Evolutionary conservation across 1,139 yeast species (phyloP).

Genomic region (Protomyces pachydermus): DNA sequence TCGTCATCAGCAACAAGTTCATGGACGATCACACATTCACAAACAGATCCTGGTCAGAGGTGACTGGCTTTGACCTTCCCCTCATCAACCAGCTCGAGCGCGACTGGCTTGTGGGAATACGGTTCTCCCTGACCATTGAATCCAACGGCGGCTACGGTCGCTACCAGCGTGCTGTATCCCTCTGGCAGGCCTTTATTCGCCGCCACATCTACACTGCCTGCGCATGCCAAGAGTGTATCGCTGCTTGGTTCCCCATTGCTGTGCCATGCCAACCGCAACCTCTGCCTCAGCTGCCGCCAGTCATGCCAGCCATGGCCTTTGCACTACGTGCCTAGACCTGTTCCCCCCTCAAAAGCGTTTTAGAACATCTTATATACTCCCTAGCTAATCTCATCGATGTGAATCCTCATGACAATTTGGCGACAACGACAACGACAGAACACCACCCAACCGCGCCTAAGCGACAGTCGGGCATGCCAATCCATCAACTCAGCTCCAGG

Average conservation of each 20-base stretch:
- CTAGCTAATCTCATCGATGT: not conserved
- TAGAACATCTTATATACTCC: not conserved
- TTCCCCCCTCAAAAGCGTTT: not conserved
- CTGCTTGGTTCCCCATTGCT: not conserved
- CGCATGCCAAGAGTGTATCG: not conserved
- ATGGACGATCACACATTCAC: slow-evolving; percentile 86
- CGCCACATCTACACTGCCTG: not conserved
- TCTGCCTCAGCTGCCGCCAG: not conserved
- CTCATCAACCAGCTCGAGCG: slow-evolving; percentile 64
- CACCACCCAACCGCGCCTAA: not conserved
- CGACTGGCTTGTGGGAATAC: slow-evolving; percentile 55
- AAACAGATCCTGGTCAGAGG: slow-evolving; percentile 87
- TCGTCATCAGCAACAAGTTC: slow-evolving; percentile 76
- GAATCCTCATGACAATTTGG: not conserved
- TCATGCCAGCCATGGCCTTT: not conserved
- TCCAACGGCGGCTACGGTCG: not conserved
- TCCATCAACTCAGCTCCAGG: slow-evolving; percentile 13
- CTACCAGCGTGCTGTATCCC: not conserved
- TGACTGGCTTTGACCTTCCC: slow-evolving; percentile 67
- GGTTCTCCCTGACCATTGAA: slow-evolving; percentile 29
- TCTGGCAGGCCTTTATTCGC: not conserved
- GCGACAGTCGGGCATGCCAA: not conserved
- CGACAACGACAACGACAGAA: not conserved
- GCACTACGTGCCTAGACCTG: not conserved
- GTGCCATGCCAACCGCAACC: not conserved